Percentiles rank a stretch among this genome's conserved stretches.
These are phyloP conservation scores for Jimgerdemannia lactiflua DNA, from an alignment of 192 early-diverging fungal genomes.

Conservation along the genomic window DNA sequence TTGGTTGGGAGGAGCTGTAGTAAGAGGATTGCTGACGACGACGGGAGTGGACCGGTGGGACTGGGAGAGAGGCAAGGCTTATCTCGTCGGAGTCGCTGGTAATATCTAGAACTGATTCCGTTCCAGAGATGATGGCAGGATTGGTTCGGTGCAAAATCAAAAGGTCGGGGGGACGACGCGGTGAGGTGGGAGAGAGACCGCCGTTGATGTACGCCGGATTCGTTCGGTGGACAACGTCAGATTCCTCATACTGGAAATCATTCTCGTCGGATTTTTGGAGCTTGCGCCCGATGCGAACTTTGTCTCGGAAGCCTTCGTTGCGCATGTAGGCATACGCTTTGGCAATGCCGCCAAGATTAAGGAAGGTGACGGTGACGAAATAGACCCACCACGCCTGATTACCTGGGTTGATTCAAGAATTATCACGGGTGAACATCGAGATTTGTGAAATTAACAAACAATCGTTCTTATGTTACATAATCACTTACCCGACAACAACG, in stretches of 20 bases:
- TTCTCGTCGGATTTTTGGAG: background rate
- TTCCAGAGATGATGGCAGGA: background rate
- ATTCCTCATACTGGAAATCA: background rate
- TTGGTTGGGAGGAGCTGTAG: background rate
- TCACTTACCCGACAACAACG: slow-evolving; percentile 1
- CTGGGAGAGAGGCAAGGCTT: background rate
- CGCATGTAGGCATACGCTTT: slow-evolving; percentile 6
- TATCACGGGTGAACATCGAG: background rate
- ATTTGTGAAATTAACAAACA: background rate
- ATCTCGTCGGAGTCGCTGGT: background rate
- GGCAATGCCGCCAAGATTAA: slow-evolving; percentile 16
- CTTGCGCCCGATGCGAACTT: background rate
- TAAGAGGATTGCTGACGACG: background rate
- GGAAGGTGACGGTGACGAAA: slow-evolving; percentile 6
- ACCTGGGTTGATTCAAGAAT: background rate
- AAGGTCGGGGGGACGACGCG: background rate
- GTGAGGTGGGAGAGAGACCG: background rate
- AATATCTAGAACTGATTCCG: background rate
- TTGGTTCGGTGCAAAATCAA: background rate
- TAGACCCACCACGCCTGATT: slow-evolving; percentile 16
- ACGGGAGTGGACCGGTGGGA: background rate
- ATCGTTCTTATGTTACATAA: background rate
- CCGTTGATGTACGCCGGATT: background rate
- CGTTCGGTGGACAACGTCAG: background rate
- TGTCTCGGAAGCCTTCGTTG: background rate